Base-by-base conservation (phyloP, 108 stramenopile species). In the Epithemia pelagica region DNA sequence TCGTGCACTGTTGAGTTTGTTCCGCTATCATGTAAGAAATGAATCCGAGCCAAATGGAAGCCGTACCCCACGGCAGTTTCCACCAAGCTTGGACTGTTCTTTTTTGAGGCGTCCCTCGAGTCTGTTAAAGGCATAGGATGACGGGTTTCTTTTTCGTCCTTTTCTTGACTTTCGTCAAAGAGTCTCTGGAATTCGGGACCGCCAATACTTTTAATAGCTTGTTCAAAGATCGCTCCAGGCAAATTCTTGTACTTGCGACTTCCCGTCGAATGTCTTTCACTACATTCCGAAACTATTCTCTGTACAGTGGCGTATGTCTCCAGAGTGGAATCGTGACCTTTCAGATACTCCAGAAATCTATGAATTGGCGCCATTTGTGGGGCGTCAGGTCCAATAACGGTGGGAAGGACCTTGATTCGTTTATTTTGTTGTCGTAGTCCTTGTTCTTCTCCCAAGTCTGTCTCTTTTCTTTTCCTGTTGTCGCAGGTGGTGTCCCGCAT, bases 181-280 rank as follows among this genome's bases (percentile, higher is more conserved):
- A 46, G 37, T 46, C 37, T 46, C 15, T 30, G 25, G 30, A 60
- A 60, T 1, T 28, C 30, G 18, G 27, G 59, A 60, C 59, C 59
- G 2, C 59, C 59, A 28, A 60, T 25, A 1, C 21, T 60, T 1
- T 60, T 30, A 21, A 60, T 30, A 28, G 28, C 18, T 8, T 2
- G 27, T 28, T 60, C 59, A 60, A 60, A 60, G 25, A 60, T 60
- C 28, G 59, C 59, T 5, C 59, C 59, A 2, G 59, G 59, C 59
- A 60, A 28, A 60, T 60, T 28, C 25, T 28, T 28, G 26, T 28
- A 60, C 30, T 60, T 60, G 28, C 28, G 27, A 2, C 21, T 30
- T 21, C 27, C 27, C 21, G 26, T 28, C 1, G 21, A 20, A 27
- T 60, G 59, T 2, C 28, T 28, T 27, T 19, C 8, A 21, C 30